Evolutionary conservation across 1,139 yeast species (phyloP), one percentile per base, ranked within the genome.

Genomic region (Magnusiomyces sp.): DNA sequence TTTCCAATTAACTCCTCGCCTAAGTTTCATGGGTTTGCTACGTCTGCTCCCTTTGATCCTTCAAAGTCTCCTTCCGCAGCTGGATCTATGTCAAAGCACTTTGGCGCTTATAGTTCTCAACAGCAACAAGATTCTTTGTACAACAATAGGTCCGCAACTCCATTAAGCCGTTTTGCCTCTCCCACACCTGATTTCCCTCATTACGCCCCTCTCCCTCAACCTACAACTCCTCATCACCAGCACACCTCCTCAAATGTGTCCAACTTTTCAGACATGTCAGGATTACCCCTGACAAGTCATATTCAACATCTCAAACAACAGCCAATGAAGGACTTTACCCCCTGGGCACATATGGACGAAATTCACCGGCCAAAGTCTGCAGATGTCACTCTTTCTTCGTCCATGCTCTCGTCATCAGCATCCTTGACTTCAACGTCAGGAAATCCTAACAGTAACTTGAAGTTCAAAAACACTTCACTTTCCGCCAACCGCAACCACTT

Each of bases 331-430:
- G 53, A 44, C 17, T 41, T 47, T 40, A 43, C 49, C 20, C 50
- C 50, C 14, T 48, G 51, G 51, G 36, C 47, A 10, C 20, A 14
- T n/a, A 27, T 46, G 43, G 57, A 47, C 45, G 62, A 57, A 42
- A 61, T 61, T 45, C 54, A 54, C 46, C 58, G 66, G 5, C 66
- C 66, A 11, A 61, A 60, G 46, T 58, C 62, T 2, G 65, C 65
- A 4, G 60, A 59, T 32, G 59, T 51, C 3, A 32, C 45, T 16
- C 36, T 45, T 17, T 20, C 40, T 19, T 40, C 33, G 11, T 27
- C 27, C 13, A 20, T 3, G 32, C 31, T 10, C 14, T 17, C 34
- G n/a, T 13, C 31, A 23, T 40, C 13, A 17, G 11, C 9, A 11
- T 31, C 33, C 27, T 17, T 14, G 6, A 16, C 13, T 38, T 5